Evolutionary conservation across 2,329 filamentous ascomycete genomes (phyloP).

Genomic region (Paraphoma chrysanthemicola): DNA sequence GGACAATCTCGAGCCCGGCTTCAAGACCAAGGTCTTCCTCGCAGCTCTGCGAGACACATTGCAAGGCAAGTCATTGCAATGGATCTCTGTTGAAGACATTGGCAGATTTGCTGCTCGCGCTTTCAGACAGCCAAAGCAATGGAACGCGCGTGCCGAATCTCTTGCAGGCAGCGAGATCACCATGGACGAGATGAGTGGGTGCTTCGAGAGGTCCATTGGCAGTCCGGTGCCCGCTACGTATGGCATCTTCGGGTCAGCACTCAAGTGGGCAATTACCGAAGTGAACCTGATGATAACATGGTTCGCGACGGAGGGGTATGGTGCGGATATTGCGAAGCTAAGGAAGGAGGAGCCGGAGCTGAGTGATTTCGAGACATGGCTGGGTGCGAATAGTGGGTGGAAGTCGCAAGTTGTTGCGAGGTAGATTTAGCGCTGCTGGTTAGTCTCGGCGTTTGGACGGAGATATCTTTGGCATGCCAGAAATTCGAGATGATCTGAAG

Average conservation of each 20-base stretch:
- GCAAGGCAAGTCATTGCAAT: constrained; percentile 51
- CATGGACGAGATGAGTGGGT: constrained; percentile 52
- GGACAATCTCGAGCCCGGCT: constrained; percentile 61
- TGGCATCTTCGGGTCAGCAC: constrained; percentile 46
- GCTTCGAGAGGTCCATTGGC: constrained; percentile 57
- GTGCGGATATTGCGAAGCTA: constrained; percentile 53
- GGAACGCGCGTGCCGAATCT: constrained; percentile 53
- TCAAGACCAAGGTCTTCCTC: constrained; percentile 58
- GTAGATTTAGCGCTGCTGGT: constrained; percentile 2
- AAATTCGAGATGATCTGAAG: neutral
- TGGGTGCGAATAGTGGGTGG: constrained; percentile 57
- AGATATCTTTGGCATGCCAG: neutral
- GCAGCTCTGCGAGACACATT: constrained; percentile 53
- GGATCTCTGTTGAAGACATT: constrained; percentile 56
- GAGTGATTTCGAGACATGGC: constrained; percentile 57
- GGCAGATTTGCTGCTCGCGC: constrained; percentile 59
- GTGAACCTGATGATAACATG: constrained; percentile 59
- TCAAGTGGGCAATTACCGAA: constrained; percentile 54
- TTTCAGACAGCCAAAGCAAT: constrained; percentile 55
- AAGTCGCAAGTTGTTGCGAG: constrained; percentile 24
- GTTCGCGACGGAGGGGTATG: constrained; percentile 58
- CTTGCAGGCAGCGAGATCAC: constrained; percentile 62
- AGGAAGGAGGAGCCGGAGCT: constrained; percentile 54
- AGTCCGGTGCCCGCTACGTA: constrained; percentile 53
- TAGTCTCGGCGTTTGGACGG: neutral